Conservation (phyloP, 345 rosid genomes). For the Brassica carinata region DNA sequence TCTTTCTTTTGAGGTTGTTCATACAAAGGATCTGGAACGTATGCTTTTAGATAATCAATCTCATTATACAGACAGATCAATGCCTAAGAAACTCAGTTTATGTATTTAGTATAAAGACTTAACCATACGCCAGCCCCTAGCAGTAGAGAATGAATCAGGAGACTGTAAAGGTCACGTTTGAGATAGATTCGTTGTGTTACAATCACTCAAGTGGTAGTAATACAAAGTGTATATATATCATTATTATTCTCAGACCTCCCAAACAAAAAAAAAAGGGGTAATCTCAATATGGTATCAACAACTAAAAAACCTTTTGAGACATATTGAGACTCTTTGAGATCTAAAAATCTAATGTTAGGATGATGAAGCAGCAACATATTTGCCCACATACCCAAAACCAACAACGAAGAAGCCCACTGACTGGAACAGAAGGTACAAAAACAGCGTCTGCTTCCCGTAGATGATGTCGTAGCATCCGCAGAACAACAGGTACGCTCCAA, state of each 20-base stretch:
- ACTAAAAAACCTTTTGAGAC: conserved; percentile 11
- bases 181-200: neutral
- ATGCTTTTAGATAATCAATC: neutral
- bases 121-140: too few relatives aligned
- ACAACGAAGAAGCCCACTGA: conserved; percentile 73
- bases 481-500: conserved; percentile 72
- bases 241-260: neutral
- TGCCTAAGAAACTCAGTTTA: neutral
- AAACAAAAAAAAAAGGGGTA: neutral
- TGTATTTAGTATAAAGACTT: neutral
- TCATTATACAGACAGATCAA: neutral
- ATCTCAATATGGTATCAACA: conserved; percentile 36
- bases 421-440: conserved; percentile 64
- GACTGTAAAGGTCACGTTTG: neutral
- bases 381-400: conserved; percentile 79
- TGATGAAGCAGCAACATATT: conserved; percentile 50
- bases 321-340: conserved; percentile 22
- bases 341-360: conserved; percentile 24
- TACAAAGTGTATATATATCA: conserved; percentile 5
- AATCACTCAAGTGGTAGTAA: conserved; percentile 8
- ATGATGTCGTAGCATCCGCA: conserved; percentile 74
- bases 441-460: conserved; percentile 66
- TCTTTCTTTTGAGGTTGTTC: neutral
- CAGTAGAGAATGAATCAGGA: too few relatives aligned
- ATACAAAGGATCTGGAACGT: neutral